phyloP scores from a whole-genome alignment of 805 yeast genomes.

The Lachancea cidri region DNA sequence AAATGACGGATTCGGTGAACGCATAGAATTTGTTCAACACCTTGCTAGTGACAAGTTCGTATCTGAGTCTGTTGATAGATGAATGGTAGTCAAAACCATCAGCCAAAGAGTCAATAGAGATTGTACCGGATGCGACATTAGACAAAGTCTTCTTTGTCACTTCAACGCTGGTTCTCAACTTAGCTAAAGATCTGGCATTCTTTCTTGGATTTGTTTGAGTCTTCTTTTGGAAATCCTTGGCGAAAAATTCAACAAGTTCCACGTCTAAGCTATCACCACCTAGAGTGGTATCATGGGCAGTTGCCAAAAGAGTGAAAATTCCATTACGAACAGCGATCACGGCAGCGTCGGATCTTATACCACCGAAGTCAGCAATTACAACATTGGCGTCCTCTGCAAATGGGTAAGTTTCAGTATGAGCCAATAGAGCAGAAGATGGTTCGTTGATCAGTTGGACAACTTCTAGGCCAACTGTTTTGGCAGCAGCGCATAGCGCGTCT shows the following conservation, averaged over 20 bases:
- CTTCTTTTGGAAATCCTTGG: slow-evolving; percentile 92
- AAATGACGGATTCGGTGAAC: slow-evolving; percentile 68
- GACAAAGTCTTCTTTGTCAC: slow-evolving; percentile 87
- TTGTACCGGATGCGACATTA: slow-evolving; percentile 80
- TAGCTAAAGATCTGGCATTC: slow-evolving; percentile 81
- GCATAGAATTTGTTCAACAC: slow-evolving; percentile 70
- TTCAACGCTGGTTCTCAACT: slow-evolving; percentile 77
- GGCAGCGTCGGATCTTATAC: slow-evolving; percentile 92
- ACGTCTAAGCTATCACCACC: slow-evolving; percentile 89
- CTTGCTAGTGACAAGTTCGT: slow-evolving; percentile 77
- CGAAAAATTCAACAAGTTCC: slow-evolving; percentile 74
- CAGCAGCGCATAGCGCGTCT: slow-evolving; percentile 52
- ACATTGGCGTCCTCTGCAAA: slow-evolving; percentile 29
- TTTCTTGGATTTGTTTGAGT: slow-evolving; percentile 72
- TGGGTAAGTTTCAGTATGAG: slow-evolving; percentile 57
- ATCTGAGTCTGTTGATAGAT: slow-evolving; percentile 88
- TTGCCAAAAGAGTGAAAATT: slow-evolving; percentile 79
- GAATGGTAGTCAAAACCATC: slow-evolving; percentile 93
- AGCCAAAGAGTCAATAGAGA: slow-evolving; percentile 91
- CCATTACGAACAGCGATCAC: slow-evolving; percentile 93
- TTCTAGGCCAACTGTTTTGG: slow-evolving; percentile 67
- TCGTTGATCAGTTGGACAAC: slow-evolving; percentile 87
- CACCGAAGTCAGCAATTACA: slow-evolving; percentile 96
- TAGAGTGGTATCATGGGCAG: slow-evolving; percentile 72
- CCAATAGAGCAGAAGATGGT: slow-evolving; percentile 85